Percentiles rank a stretch among this genome's conserved stretches.
phyloP scores from a whole-genome alignment of 2,329 filamentous ascomycete genomes.

The Grosmannia huntii region DNA sequence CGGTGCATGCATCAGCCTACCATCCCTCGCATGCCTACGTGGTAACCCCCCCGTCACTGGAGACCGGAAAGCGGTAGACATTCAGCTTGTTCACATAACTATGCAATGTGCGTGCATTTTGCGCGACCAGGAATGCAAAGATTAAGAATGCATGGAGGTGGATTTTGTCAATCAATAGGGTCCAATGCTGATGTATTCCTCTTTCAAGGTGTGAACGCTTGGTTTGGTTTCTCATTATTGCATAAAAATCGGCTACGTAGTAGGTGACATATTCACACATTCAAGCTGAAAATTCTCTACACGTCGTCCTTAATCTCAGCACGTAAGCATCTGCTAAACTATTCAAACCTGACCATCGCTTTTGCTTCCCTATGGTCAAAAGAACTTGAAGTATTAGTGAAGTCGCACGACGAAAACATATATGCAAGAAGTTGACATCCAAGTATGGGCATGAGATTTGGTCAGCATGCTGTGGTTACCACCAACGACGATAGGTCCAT shows the following conservation, averaged over 20 bases:
- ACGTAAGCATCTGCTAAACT: too few relatives aligned
- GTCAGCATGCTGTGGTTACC: background rate
- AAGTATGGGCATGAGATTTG: background rate
- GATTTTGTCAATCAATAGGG: background rate
- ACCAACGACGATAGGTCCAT: background rate
- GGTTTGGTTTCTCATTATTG: background rate
- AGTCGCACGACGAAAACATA: background rate
- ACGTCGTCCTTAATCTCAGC: background rate
- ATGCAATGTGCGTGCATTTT: background rate
- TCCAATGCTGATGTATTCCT: background rate
- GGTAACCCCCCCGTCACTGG: background rate
- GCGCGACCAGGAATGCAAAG: background rate
- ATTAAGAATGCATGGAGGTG: background rate
- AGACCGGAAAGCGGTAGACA: background rate
- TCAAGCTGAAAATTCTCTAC: too few relatives aligned
- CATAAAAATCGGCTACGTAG: background rate
- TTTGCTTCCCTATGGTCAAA: background rate
- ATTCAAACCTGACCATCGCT: background rate
- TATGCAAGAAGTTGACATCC: background rate
- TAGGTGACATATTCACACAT: background rate
- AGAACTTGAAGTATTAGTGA: background rate
- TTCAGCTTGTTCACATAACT: background rate
- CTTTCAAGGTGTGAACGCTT: background rate
- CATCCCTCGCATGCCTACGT: background rate
- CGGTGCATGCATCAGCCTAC: conserved; percentile 2